Evolutionary conservation across 345 rosid species (phyloP).

Genomic region (Theobroma cacao): DNA sequence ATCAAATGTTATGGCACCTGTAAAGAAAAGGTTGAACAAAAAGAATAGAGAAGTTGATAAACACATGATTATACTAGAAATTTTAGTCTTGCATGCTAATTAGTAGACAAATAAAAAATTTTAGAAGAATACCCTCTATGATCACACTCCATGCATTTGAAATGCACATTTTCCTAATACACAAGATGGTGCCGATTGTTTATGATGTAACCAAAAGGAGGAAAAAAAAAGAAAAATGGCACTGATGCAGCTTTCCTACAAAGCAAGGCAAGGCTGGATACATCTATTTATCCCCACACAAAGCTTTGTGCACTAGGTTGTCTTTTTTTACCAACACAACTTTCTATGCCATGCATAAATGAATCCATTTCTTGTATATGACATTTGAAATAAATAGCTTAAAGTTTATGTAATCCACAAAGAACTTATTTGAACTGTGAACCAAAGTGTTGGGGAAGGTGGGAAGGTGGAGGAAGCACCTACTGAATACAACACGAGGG

Average conservation of each 20-base stretch:
- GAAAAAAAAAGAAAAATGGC: background rate
- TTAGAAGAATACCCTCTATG: background rate
- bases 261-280: background rate
- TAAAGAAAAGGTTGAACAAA: slow-evolving; percentile 14
- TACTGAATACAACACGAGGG: background rate
- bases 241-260: background rate
- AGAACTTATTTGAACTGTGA: background rate
- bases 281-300: background rate
- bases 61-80: background rate
- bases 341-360: background rate
- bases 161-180: background rate
- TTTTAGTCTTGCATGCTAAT: background rate
- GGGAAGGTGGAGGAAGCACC: background rate
- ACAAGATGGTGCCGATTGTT: background rate
- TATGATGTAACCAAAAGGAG: background rate
- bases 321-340: background rate
- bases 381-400: background rate
- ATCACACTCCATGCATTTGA: background rate
- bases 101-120: background rate
- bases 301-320: background rate
- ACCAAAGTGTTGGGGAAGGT: background rate
- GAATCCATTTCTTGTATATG: background rate
- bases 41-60: slow-evolving; percentile 4
- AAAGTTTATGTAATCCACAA: background rate
- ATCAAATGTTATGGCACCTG: slow-evolving; percentile 99